Percentiles rank a stretch among this genome's conserved stretches.
phyloP scores from a whole-genome alignment of 306 rosid genomes.

The Oxytropis ochrocephala region DNA sequence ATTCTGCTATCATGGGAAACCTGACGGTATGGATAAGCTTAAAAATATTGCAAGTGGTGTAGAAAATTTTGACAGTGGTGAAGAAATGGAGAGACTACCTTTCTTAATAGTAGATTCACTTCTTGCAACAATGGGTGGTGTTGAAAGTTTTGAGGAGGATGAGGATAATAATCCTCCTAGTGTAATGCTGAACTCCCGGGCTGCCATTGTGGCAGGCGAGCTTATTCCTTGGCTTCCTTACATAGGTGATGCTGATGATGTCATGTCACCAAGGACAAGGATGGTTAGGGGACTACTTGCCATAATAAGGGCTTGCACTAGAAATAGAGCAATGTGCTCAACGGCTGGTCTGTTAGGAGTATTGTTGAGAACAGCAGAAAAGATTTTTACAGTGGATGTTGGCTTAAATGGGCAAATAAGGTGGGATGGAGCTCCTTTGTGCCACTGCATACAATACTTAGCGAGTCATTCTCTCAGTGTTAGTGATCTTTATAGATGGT shows the following conservation, averaged over 20 bases:
- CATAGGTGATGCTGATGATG: conserved; percentile 53
- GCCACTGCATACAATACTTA: conserved; percentile 88
- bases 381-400: conserved; percentile 54
- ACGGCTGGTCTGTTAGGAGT: conserved; percentile 89
- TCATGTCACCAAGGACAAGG: conserved; percentile 91
- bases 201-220: conserved; percentile 92
- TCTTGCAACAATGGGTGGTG: conserved; percentile 98
- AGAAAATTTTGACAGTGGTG: conserved; percentile 66
- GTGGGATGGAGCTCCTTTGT: conserved; percentile 94
- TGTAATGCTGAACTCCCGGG: conserved; percentile 96
- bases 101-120: conserved; percentile 88
- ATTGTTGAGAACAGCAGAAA: conserved; percentile 78
- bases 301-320: conserved; percentile 90
- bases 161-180: conserved; percentile 94
- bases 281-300: conserved; percentile 95
- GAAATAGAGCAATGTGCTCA: conserved; percentile 98
- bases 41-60: conserved; percentile 82
- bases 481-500: conserved; percentile 73
- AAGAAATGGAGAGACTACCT: conserved; percentile 66
- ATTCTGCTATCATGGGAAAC: conserved; percentile 99
- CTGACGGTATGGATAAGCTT: conserved; percentile 77
- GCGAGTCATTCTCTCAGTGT: conserved; percentile 84
- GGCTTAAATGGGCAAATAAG: conserved; percentile 54
- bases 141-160: conserved; percentile 96
- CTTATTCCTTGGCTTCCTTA: conserved; percentile 96